A percentile compares a stretch with the other conserved stretches of the same genome.
Evolutionary conservation across 2,329 filamentous ascomycete genomes (phyloP).

Genomic region (Salinomyces thailandicus): DNA sequence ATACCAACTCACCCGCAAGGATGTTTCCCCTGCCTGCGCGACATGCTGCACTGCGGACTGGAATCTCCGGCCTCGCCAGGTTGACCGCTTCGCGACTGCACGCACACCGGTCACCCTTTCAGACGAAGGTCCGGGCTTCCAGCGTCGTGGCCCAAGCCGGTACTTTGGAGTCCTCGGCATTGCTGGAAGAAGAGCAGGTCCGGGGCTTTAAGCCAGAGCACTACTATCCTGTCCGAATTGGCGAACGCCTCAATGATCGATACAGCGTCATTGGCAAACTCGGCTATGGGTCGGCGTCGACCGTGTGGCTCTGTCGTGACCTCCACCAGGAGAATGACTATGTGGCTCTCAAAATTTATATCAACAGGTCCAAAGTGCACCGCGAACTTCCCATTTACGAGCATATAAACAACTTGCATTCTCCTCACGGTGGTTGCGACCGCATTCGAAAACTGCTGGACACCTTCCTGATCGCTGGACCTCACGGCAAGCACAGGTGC

Average conservation of each 20-base stretch:
- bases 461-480: slow-evolving; percentile 24
- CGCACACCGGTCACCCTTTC: too few species aligned
- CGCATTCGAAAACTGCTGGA: slow-evolving; percentile 14
- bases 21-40: too few species aligned
- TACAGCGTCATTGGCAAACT: slow-evolving; percentile 35
- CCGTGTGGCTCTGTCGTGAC: slow-evolving; percentile 29
- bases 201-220: slow-evolving; percentile 11
- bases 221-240: slow-evolving; percentile 30
- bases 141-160: too few species aligned
- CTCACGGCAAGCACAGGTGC: slow-evolving; percentile 28
- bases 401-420: neutral
- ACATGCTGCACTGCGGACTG: too few species aligned
- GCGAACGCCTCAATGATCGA: slow-evolving; percentile 23
- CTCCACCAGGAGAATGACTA: neutral
- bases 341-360: slow-evolving; percentile 1
- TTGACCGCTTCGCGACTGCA: too few species aligned
- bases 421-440: neutral
- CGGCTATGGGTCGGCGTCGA: slow-evolving; percentile 33
- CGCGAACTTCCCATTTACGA: slow-evolving; percentile 2
- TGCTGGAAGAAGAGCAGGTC: slow-evolving; percentile 3
- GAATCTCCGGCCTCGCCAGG: too few species aligned
- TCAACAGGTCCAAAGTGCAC: neutral
- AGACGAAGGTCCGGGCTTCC: too few species aligned
- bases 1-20: too few species aligned
- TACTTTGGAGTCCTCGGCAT: too few species aligned